Evolutionary conservation across 2,329 filamentous ascomycete genomes (phyloP), one percentile per base, ranked within the genome.

Genomic region (Aspergillus persii): DNA sequence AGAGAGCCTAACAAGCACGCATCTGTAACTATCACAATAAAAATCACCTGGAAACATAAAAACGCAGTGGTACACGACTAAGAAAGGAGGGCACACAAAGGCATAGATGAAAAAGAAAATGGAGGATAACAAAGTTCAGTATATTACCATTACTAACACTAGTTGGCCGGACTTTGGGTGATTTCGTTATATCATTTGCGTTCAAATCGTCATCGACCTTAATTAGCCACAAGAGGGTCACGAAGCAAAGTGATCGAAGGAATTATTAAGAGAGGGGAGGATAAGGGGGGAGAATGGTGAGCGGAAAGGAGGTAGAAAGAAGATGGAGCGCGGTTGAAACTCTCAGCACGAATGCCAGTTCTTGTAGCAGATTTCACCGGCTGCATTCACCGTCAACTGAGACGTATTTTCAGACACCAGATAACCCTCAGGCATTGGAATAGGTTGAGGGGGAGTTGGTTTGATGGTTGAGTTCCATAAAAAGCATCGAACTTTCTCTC

Each of bases 401-500:
- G 12, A 41, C 15, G 5, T 7, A 41, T 27, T 29, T 30, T 11
- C 30, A 49, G 12, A 36, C 12, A 8, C n/a, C 2, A 15, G 18
- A 9, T 2, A 26, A 9, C 11, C 12, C 23, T 29, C 23, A 33
- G 26, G 15, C 26, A 49, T 65, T 66, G 56, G 72, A 11, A 41
- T 41, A 41, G 4, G 15, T 12, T 15, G 36, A 12, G 12, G 36
- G 36, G 6, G 36, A 41, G 36, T n/a, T 41, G 36, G 27, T 71
- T 52, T 70, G 69, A 57, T 75, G 64, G 36, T 69, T 70, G 41
- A 69, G 61, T 41, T 77, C 76, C 77, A 80, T 79, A 44, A 79
- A 75, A 47, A 80, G 67, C 67, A 82, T 73, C 18, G 79, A 79
- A 63, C 80, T 82, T 66, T 82, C 80, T 48, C 80, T 72, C 62